Percentiles rank a stretch among this genome's conserved stretches.
Evolutionary conservation across 2,329 filamentous ascomycete genomes (phyloP).

Genomic region (Emydomyces testavorans): DNA sequence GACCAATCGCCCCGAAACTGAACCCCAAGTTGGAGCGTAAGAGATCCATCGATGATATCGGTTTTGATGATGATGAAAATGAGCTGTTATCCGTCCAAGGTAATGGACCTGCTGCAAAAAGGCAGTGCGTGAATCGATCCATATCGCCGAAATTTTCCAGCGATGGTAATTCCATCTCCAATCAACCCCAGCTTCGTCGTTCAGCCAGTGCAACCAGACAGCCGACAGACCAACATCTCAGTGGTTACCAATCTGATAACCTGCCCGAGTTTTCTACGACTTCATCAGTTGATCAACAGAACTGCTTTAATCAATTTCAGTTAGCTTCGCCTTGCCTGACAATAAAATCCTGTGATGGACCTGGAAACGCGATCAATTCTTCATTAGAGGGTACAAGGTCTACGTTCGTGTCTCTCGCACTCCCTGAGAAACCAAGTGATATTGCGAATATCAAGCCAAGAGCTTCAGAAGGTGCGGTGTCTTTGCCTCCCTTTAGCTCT

Average conservation of each 20-base stretch:
- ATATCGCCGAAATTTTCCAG: neutral
- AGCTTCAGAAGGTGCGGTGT: neutral
- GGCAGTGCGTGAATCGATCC: neutral
- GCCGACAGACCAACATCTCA: neutral
- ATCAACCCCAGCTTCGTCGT: neutral
- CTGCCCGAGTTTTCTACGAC: neutral
- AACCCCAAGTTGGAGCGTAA: neutral
- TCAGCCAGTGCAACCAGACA: neutral
- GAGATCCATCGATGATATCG: neutral
- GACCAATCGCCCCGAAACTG: neutral
- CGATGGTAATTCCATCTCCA: neutral
- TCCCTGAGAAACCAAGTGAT: neutral
- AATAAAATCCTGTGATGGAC: neutral
- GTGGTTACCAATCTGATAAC: neutral
- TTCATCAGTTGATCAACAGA: neutral
- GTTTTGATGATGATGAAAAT: neutral
- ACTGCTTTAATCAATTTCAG: neutral
- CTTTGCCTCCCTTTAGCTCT: neutral
- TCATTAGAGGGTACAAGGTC: neutral
- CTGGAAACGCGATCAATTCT: neutral
- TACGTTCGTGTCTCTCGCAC: neutral
- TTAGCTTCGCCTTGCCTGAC: neutral
- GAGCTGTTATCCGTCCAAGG: neutral
- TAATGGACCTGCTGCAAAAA: conserved; percentile 2
- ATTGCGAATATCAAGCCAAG: neutral